Conservation (phyloP, 2,329 filamentous ascomycete species). For the Lecanicillium sp. region DNA sequence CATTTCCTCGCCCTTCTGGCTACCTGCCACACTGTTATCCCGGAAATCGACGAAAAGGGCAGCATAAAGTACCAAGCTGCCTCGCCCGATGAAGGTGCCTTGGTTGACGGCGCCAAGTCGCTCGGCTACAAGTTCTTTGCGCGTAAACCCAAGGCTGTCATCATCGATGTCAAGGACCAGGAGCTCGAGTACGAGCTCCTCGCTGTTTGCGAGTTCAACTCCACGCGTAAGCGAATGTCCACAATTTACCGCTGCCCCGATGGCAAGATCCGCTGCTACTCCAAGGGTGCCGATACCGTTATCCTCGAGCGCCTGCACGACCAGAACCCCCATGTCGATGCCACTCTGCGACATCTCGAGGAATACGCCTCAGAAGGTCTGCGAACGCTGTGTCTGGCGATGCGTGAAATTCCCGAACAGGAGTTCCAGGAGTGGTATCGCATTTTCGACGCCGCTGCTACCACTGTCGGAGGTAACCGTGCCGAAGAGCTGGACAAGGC, state of each 20-base stretch:
- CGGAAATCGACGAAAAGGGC: slow-evolving; percentile 73
- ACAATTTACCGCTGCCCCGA: slow-evolving; percentile 95
- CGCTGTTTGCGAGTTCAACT: slow-evolving; percentile 99
- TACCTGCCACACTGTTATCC: slow-evolving; percentile 96
- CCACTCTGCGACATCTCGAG: slow-evolving; percentile 91
- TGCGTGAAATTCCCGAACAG: slow-evolving; percentile 85
- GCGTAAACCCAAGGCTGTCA: slow-evolving; percentile 81
- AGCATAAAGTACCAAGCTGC: slow-evolving; percentile 97
- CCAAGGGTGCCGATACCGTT: slow-evolving; percentile 95
- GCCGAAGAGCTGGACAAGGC: slow-evolving; percentile 96
- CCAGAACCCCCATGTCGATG: slow-evolving; percentile 79
- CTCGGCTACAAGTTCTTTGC: slow-evolving; percentile 89
- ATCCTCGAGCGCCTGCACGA: slow-evolving; percentile 85
- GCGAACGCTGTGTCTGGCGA: slow-evolving; percentile 86
- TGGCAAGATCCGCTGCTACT: slow-evolving; percentile 88
- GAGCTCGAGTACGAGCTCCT: slow-evolving; percentile 82
- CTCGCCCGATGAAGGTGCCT: slow-evolving; percentile 93
- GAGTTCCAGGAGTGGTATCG: slow-evolving; percentile 85
- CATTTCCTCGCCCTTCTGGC: slow-evolving; percentile 84
- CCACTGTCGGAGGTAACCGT: slow-evolving; percentile 86
- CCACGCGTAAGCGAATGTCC: slow-evolving; percentile 88
- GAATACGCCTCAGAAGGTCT: slow-evolving; percentile 96
- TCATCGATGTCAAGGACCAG: slow-evolving; percentile 68
- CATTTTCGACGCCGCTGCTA: slow-evolving; percentile 81
- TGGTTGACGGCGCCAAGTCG: slow-evolving; percentile 81